Evolutionary conservation across 257 asterid genomes (phyloP), one percentile per base, ranked within the genome.

Genomic region (Sherardia arvensis): DNA sequence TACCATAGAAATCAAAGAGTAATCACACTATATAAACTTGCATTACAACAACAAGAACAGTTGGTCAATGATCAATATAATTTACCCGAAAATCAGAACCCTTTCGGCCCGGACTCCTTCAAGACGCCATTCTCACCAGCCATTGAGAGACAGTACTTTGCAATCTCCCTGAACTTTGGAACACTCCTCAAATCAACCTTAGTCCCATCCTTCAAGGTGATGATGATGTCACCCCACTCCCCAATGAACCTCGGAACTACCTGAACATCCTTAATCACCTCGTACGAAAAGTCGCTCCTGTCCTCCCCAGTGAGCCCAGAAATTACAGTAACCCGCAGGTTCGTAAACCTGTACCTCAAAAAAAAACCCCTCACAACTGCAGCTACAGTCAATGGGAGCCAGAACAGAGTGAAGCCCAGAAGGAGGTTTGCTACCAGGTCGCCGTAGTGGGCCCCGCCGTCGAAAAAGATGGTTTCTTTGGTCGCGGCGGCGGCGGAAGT

Each of bases 371-470:
- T 72, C 55, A 89, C 66, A 6, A 90, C 95, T 15, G 99, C 89
- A 22, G 99, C 99, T 25, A 87, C 73, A 0, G 95, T 82, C 43
- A 92, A 61, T 36, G 97, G 99, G 68, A 92, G 81, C 99, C 99
- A 92, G 9, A 92, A 66, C 1, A 92, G 96, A 26, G 97, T 92
- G 81, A 92, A 89, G 12, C 99, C 99, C 78, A 92, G 78, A 4
- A 92, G 36, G 5, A 92, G 87, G 76, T 92, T 92, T 8, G 97
- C 97, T 61, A 83, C 55, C 8, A 92, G 95, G 86, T 92, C 99
- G 3, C 99, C 99, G 71, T 89, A 92, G 80, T 89, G 99, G 17
- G 99, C 95, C 4, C 99, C 99, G 33, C 99, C 99, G 72, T 92
- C 95, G 80, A 87, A 89, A 64, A 74, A 89, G 43, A 89, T 69